Conservation (phyloP, 345 rosid genomes). For the Rhodamnia argentea region DNA sequence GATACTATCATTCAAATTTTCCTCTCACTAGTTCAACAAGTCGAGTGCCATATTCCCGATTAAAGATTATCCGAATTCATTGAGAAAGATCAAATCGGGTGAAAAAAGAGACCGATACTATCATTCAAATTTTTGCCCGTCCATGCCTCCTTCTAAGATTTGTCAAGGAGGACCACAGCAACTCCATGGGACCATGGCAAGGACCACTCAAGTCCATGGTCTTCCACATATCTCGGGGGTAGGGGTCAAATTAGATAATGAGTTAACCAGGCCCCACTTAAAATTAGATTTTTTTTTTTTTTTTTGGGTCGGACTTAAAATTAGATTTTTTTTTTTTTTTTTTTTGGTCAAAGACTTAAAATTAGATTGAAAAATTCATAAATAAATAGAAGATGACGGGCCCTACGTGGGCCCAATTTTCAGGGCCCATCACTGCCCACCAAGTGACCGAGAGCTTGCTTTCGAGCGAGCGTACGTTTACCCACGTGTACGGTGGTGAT, state of each 20-base stretch:
- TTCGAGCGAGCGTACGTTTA: not conserved
- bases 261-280: not conserved
- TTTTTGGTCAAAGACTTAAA: too few species aligned
- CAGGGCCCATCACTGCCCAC: not conserved
- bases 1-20: not conserved
- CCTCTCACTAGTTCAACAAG: not conserved
- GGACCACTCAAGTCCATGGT: not conserved
- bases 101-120: not conserved
- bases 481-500: conserved; percentile 28
- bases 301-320: too few species aligned
- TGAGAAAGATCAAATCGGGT: not conserved
- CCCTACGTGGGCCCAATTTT: not conserved
- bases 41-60: not conserved
- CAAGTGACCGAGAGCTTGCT: not conserved
- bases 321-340: too few species aligned
- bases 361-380: not conserved
- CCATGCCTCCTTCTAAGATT: not conserved
- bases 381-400: not conserved
- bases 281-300: too few species aligned
- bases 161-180: not conserved
- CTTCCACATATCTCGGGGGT: not conserved
- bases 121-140: not conserved
- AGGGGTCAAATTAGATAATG: not conserved
- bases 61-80: not conserved
- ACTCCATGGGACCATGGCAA: not conserved